phyloP scores from a whole-genome alignment of 2,329 filamentous ascomycete species.

The Plenodomus lindquistii region DNA sequence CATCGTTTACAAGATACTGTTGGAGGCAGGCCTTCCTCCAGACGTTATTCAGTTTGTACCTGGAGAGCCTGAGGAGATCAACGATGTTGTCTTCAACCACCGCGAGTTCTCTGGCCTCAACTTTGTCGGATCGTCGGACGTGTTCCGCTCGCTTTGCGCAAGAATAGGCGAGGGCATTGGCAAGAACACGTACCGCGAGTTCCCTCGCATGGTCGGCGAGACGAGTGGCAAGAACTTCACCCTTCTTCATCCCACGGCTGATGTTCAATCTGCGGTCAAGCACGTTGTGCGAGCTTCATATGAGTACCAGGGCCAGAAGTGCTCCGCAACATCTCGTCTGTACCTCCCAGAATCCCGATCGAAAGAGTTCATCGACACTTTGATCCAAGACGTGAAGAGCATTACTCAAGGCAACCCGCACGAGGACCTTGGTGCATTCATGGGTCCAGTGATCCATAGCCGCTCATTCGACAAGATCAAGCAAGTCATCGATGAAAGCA shows the following conservation, averaged over 20 bases:
- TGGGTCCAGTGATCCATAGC: constrained; percentile 82
- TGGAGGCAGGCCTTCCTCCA: constrained; percentile 86
- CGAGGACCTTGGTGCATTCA: constrained; percentile 72
- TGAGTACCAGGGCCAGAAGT: constrained; percentile 89
- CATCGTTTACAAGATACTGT: constrained; percentile 82
- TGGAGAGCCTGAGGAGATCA: constrained; percentile 81
- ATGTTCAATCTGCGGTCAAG: constrained; percentile 74
- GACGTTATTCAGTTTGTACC: constrained; percentile 92
- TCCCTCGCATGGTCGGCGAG: constrained; percentile 85
- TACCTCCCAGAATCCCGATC: constrained; percentile 77
- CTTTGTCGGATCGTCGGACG: constrained; percentile 87
- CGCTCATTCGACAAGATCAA: constrained; percentile 77
- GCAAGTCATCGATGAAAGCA: constrained; percentile 74
- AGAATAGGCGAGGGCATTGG: constrained; percentile 80
- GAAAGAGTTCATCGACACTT: constrained; percentile 67
- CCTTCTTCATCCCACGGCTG: constrained; percentile 73
- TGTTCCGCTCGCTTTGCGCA: constrained; percentile 86
- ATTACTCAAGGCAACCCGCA: constrained; percentile 69
- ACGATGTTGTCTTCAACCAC: constrained; percentile 73
- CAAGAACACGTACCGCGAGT: constrained; percentile 76
- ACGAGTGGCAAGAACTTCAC: constrained; percentile 94
- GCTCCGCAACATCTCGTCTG: constrained; percentile 76
- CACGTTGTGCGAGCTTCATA: constrained; percentile 84
- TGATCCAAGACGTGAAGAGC: constrained; percentile 67
- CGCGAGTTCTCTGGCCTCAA: constrained; percentile 84